Evolutionary conservation across 768 basidiomycete species (phyloP), one percentile per base, ranked within the genome.

Genomic region (Boletus coccyginus): DNA sequence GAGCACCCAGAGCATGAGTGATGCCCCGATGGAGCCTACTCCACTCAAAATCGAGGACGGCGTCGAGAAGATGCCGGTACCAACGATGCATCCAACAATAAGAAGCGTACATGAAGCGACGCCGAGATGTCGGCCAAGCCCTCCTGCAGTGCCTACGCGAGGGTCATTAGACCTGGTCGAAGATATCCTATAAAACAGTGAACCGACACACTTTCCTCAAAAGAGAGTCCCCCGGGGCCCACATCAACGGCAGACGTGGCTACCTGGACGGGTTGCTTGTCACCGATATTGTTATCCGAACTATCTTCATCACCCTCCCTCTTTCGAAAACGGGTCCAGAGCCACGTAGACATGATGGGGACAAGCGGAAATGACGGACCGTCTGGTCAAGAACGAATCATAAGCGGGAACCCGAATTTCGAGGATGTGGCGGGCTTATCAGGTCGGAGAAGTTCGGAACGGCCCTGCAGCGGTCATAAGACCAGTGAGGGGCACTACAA

Each of bases 1-100:
- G 29, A 84, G 77, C 0, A 84, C 78, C 84, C 83, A 85, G n/a
- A 84, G 78, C 77, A 84, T 76, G 39, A 85, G 69, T 0, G 82
- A 83, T 3, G 84, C 82, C 19, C 82, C 83, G 8, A 84, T 73
- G 1, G 81, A 83, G n/a, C 78, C 78, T 0, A 84, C 82, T 0
- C 79, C 78, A 0, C 71, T 73, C 19, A 85, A 74, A 62, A 85
- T 84, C 0, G 79, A 78, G 3, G 81, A 82, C 0, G 83, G 83
- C 0, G 83, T 83, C 1, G 81, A 81, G 70, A 85, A 85, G 60
- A 85, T 83, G 21, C 81, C 82, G 0, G 81, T 83, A 0, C 84
- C 82, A 56, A 84, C 82, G 56, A 84, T 79, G 36, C 76, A 71
- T 1, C 82, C 83, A 21, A 83, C 77, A 16, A 82, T 81, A 27